Evolutionary conservation across 2,329 filamentous ascomycete genomes (phyloP), one percentile per base, ranked within the genome.

Genomic region (Colletotrichum scovillei): DNA sequence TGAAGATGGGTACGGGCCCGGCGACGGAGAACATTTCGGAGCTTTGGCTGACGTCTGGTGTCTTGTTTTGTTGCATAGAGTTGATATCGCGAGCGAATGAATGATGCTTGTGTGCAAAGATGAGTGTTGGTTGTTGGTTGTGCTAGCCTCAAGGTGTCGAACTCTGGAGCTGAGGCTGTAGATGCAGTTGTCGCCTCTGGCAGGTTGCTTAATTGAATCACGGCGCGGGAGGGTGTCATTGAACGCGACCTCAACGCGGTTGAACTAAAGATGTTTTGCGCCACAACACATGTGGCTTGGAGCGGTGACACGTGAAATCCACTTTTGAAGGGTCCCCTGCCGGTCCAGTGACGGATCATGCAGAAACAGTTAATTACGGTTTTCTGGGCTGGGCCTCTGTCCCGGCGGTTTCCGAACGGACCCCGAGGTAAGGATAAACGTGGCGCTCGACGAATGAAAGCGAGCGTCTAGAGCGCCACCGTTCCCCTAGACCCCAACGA

Each of bases 21-120:
- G 84, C 79, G 72, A 85, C 79, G n/a, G 84, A 83, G 76, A 86
- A 80, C 84, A 86, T 86, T 38, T 76, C 81, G 68, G 72, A 55
- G 60, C 64, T 24, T 69, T 73, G 78, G 46, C 46, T 59, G 24
- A 7, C 73, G 22, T 65, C 60, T 7, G 56, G 56, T 52, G 79
- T 78, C 80, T 81, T 82, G 66, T 77, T 78, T 73, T 78, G 78
- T 76, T 82, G 81, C 82, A 84, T 81, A 74, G 73, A 75, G 63
- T 62, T 64, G 8, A 28, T 49, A 22, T 42, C 28, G 32, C 19
- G 22, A 30, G 53, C 59, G 64, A 59, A 22, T 32, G 24, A 11
- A 16, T n/a, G 32, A 19, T 53, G 26, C 42, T 62, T 57, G 60
- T 67, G 22, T 32, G 26, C 35, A 46, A 49, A n/a, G 4, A 72